Evolutionary conservation across 2,329 filamentous ascomycete species (phyloP).

Genomic region (Pochonia chlamydosporia): DNA sequence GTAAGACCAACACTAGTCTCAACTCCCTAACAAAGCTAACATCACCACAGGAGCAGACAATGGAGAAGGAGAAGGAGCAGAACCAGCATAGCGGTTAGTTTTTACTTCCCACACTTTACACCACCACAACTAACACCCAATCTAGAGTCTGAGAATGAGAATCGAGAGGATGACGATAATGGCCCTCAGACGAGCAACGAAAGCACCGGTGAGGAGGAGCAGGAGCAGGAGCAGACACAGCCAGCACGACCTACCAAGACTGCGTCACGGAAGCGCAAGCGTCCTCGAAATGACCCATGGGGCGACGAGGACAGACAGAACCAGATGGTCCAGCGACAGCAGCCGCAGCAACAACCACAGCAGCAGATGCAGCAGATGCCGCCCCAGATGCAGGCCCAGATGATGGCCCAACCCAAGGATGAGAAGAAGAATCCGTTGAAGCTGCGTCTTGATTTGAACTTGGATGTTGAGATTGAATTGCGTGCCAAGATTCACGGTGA

Average conservation of each 20-base stretch:
- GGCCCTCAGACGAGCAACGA: conserved; percentile 7
- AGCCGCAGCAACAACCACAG: conserved; percentile 18
- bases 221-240: conserved; percentile 10
- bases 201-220: conserved; percentile 14
- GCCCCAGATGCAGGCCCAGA: conserved; percentile 16
- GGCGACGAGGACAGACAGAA: conserved; percentile 12
- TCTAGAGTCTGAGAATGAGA: neutral
- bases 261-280: conserved; percentile 7
- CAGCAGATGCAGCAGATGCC: conserved; percentile 17
- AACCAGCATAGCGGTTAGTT: neutral
- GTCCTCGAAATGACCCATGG: conserved; percentile 1
- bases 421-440: conserved; percentile 57
- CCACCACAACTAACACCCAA: neutral
- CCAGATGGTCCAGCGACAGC: conserved; percentile 20
- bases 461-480: conserved; percentile 74
- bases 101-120: neutral
- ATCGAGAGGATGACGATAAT: conserved; percentile 10
- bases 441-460: conserved; percentile 63
- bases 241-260: conserved; percentile 5
- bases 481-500: conserved; percentile 77
- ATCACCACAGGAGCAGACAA: neutral
- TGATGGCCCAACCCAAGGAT: conserved; percentile 19
- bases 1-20: neutral
- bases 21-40: neutral
- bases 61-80: conserved; percentile 1